These are phyloP conservation scores for Fusarium sublunatum DNA, from an alignment of 2,329 filamentous ascomycete species.

Conservation along the genomic window DNA sequence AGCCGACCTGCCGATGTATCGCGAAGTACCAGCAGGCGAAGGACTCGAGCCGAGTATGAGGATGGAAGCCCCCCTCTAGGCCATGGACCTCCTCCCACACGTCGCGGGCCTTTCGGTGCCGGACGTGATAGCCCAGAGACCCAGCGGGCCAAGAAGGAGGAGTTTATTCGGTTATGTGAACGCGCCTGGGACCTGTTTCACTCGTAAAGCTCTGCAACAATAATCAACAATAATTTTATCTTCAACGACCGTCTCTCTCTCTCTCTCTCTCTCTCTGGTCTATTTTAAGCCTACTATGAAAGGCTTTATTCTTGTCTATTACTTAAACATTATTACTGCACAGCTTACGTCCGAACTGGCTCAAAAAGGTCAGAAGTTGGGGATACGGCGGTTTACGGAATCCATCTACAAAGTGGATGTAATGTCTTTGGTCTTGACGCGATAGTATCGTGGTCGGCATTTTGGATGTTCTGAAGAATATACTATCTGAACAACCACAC, in stretches of 20 bases:
- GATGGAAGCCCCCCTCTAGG: slow-evolving; percentile 90
- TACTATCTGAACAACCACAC: slow-evolving; percentile 4
- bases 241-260: slow-evolving; percentile 20
- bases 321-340: slow-evolving; percentile 40
- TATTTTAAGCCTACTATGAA: slow-evolving; percentile 18
- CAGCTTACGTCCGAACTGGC: slow-evolving; percentile 32
- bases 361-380: slow-evolving; percentile 39
- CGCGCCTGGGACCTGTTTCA: slow-evolving; percentile 98
- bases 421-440: slow-evolving; percentile 46
- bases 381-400: slow-evolving; percentile 31
- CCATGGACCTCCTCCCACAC: slow-evolving; percentile 71
- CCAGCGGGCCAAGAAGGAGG: slow-evolving; percentile 87
- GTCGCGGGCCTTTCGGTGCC: slow-evolving; percentile 80
- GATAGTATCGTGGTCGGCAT: slow-evolving; percentile 43
- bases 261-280: slow-evolving; percentile 12
- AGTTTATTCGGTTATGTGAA: slow-evolving; percentile 87
- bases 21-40: slow-evolving; percentile 74
- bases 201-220: slow-evolving; percentile 66
- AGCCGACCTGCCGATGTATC: slow-evolving; percentile 60
- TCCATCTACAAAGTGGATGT: slow-evolving; percentile 36
- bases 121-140: slow-evolving; percentile 86
- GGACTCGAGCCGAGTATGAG: slow-evolving; percentile 91
- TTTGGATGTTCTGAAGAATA: slow-evolving; percentile 9
- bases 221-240: slow-evolving; percentile 38
- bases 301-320: slow-evolving; percentile 42